These are phyloP conservation scores for Ricinus communis DNA, from an alignment of 345 rosid genomes.

Conservation along the genomic window DNA sequence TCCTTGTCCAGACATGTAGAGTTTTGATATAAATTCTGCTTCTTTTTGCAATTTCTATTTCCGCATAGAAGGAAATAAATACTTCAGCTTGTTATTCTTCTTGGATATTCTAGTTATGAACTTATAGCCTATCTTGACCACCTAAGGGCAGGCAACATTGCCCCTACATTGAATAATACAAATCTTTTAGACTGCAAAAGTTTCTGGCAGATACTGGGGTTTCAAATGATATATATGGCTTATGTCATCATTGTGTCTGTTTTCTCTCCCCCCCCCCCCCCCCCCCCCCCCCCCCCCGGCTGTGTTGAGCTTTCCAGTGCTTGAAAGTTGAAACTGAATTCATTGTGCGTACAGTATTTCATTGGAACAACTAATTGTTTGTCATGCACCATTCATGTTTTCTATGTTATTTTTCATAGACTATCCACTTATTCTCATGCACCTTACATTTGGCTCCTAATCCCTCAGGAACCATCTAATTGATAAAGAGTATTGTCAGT, in stretches of 20 bases:
- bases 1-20: neutral
- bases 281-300: too few species aligned
- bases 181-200: neutral
- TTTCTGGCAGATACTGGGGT: neutral
- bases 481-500: neutral
- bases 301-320: neutral
- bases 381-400: neutral
- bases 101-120: neutral
- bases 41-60: neutral
- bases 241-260: neutral
- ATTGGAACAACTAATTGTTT: neutral
- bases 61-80: neutral
- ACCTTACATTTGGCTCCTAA: neutral
- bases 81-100: neutral
- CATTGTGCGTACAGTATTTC: neutral
- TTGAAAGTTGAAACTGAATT: neutral
- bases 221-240: neutral
- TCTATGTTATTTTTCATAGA: neutral
- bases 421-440: neutral
- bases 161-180: neutral
- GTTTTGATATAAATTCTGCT: neutral
- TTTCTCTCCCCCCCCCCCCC: too few species aligned
- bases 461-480: neutral
- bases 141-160: neutral
- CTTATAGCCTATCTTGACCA: neutral